Evolutionary conservation across 148 eudicot species (phyloP), one percentile per base, ranked within the genome.

Genomic region (Beta vulgaris): DNA sequence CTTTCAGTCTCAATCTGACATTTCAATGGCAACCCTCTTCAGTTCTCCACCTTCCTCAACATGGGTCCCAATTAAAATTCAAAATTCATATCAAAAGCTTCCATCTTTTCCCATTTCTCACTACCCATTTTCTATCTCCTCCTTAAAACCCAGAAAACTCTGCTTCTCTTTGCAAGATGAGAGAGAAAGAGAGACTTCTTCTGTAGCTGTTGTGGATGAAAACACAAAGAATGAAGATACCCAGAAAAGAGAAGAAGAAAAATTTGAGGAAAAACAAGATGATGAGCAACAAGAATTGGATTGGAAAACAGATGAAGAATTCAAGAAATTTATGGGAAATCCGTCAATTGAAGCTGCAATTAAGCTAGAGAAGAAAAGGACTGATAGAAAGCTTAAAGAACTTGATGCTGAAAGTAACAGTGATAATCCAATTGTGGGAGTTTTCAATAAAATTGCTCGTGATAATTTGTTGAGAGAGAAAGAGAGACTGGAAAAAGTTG

Each of bases 311-410:
- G 98, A 94, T 65, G 97, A 94, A 28, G 98, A 92, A 84, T 94
- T 92, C 82, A 94, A 94, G 93, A 92, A 85, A 59, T 92, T 92
- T 71, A 94, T 94, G 98, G 98, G 98, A 7, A 94, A 84, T 77
- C 98, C 95, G 7, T 90, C 98, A 1, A 94, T 94, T 61, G 98
- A 94, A 71, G 98, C 98, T 21, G 98, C 98, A 5, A 90, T 94
- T 55, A 94, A 92, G 87, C 85, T 92, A 1, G 98, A 94, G 84
- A 94, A 94, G 89, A 89, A 94, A 75, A 92, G 93, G 79, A 78
- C 98, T 75, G 98, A 94, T 81, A 84, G 93, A 80, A 94, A 85
- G 83, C 88, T 94, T 2, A 92, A 86, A 65, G 92, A 90, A 75
- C 88, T 94, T 76, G 92, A 94, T 80, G 83, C 80, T 58, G 97